Evolutionary conservation across 352 stramenopile genomes (phyloP).

Genomic region (Globisporangium barbulae): DNA sequence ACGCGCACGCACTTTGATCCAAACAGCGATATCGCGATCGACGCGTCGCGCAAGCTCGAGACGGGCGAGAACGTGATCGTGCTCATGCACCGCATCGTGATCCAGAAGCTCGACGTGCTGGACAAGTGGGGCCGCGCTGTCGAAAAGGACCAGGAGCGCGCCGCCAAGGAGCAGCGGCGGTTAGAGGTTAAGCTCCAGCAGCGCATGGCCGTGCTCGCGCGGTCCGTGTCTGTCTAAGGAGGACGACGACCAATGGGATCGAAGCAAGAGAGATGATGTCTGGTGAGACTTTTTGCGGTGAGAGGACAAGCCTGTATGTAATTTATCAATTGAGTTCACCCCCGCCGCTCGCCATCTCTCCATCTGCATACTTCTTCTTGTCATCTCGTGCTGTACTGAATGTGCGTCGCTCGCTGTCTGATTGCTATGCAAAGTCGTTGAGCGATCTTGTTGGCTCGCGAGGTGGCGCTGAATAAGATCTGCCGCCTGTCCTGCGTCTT

Average conservation of each 20-base stretch:
- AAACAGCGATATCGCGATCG: conserved; percentile 45
- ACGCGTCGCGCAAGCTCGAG: conserved; percentile 60
- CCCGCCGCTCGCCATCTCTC: not conserved
- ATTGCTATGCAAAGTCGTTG: no score
- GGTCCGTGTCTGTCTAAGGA: conserved; percentile 44
- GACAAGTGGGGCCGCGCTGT: conserved; percentile 59
- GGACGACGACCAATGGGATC: not conserved
- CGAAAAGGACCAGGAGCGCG: conserved; percentile 48
- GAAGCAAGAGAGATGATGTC: not conserved
- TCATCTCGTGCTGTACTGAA: no score
- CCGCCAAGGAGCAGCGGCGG: conserved; percentile 39
- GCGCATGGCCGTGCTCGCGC: conserved; percentile 52
- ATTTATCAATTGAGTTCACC: conserved; percentile 11
- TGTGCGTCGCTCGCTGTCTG: no score
- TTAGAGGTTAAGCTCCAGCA: conserved; percentile 63
- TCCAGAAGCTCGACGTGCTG: conserved; percentile 71
- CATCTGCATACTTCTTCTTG: no score
- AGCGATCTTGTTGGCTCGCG: no score
- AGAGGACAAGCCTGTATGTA: conserved; percentile 4
- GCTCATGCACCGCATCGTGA: conserved; percentile 69
- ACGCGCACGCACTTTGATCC: conserved; percentile 51
- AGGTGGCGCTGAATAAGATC: no score
- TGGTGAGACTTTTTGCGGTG: conserved; percentile 5
- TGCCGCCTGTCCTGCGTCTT: no score
- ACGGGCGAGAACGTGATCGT: conserved; percentile 68